phyloP scores from a whole-genome alignment of 2,329 filamentous ascomycete genomes.

The Ophiostoma tasmaniense region DNA sequence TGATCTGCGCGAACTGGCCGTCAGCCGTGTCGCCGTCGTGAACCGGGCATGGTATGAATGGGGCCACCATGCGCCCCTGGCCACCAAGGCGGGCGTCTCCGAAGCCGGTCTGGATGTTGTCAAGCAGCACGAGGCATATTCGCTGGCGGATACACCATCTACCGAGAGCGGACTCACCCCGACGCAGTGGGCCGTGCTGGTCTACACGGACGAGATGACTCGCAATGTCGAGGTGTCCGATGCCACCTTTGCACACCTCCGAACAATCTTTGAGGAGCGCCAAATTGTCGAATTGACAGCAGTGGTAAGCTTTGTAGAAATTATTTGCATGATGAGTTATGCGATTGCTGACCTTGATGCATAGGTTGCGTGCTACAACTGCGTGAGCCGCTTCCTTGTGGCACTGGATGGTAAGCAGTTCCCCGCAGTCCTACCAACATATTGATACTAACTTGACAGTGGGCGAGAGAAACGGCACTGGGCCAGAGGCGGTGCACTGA shows the following conservation, averaged over 20 bases:
- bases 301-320: neutral
- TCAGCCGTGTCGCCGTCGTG: constrained; percentile 70
- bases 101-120: constrained; percentile 41
- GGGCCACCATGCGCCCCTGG: constrained; percentile 66
- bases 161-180: constrained; percentile 37
- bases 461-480: constrained; percentile 1
- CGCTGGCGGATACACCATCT: neutral
- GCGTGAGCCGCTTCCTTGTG: constrained; percentile 74
- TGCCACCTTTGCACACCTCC: constrained; percentile 56
- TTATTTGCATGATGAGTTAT: constrained; percentile 41
- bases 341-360: constrained; percentile 30
- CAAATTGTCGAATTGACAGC: constrained; percentile 71
- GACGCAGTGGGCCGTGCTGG: constrained; percentile 59
- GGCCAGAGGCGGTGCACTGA: neutral
- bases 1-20: constrained; percentile 65
- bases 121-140: constrained; percentile 29
- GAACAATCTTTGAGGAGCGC: constrained; percentile 53
- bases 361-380: constrained; percentile 66
- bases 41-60: constrained; percentile 83
- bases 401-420: constrained; percentile 65
- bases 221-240: constrained; percentile 61
- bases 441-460: neutral
- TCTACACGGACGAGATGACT: constrained; percentile 80
- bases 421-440: too few species aligned
- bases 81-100: constrained; percentile 48